A percentile compares a stretch with the other conserved stretches of the same genome.
Evolutionary conservation across 140 eudicot species (phyloP).

Genomic region (Flaveria floridana): DNA sequence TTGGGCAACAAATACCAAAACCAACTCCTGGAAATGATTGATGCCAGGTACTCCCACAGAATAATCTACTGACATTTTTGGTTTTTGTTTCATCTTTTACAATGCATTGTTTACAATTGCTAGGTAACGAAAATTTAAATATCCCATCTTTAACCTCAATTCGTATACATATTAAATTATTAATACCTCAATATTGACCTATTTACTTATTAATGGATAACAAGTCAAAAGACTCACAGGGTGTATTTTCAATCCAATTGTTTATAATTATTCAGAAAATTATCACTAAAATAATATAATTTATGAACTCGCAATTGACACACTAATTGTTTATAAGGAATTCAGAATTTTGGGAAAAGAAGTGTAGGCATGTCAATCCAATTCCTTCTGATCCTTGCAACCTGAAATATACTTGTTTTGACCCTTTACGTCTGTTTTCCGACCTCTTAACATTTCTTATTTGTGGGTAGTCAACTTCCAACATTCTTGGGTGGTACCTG

Average conservation of each 20-base stretch:
- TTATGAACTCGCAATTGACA: background rate
- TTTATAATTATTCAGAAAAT: background rate
- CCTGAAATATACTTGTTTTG: background rate
- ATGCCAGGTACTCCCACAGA: slow-evolving; percentile 64
- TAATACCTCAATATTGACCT: background rate
- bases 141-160: background rate
- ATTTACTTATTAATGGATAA: background rate
- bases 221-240: background rate
- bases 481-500: slow-evolving; percentile 93
- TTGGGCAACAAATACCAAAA: slow-evolving; percentile 88
- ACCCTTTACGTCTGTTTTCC: background rate
- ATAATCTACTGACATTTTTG: slow-evolving; percentile 2
- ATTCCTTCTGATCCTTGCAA: background rate
- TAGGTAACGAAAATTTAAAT: background rate
- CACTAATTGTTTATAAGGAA: background rate
- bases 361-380: background rate
- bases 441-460: slow-evolving; percentile 18
- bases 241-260: too few relatives aligned
- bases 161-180: background rate
- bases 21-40: slow-evolving; percentile 86
- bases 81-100: slow-evolving; percentile 1
- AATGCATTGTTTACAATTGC: background rate
- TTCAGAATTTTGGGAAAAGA: background rate
- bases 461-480: slow-evolving; percentile 76
- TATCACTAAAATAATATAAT: background rate